These are phyloP conservation scores for Paramecium caudatum DNA, from an alignment of 73 alveolate genomes.

Conservation along the genomic window DNA sequence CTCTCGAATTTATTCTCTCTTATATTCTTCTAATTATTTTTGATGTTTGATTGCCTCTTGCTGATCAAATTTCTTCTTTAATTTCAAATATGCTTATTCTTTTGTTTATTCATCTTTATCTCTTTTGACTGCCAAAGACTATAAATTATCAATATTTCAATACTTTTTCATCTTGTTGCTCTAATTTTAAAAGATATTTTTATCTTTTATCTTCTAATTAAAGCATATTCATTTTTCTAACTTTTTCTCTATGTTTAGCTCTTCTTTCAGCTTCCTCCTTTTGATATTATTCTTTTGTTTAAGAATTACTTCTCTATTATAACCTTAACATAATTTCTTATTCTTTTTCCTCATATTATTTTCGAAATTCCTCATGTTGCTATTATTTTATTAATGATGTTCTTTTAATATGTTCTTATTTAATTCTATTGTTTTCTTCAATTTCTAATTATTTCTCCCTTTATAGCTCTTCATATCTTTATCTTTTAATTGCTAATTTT, in stretches of 20 bases:
- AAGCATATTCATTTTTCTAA: conserved; percentile 16
- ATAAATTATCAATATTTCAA: not conserved
- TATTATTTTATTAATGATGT: not conserved
- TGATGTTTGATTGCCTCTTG: conserved; percentile 60
- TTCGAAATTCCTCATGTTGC: conserved; percentile 14
- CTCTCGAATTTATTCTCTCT: conserved; percentile 52
- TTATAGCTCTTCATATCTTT: not conserved
- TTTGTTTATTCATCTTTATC: not conserved
- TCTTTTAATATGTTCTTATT: not conserved
- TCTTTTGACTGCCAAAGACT: conserved; percentile 25
- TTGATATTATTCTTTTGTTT: not conserved
- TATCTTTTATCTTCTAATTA: conserved; percentile 50
- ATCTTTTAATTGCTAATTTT: not conserved
- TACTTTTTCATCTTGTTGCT: conserved; percentile 50
- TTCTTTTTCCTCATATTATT: conserved; percentile 42
- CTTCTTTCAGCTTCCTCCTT: conserved; percentile 35
- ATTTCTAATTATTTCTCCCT: not conserved
- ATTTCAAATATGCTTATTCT: conserved; percentile 22
- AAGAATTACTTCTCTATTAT: not conserved
- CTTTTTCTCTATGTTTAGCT: conserved; percentile 26
- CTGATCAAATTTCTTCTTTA: conserved; percentile 17
- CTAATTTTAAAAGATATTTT: not conserved
- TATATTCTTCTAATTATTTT: conserved; percentile 54
- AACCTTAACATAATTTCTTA: conserved; percentile 16
- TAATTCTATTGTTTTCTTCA: conserved; percentile 52